Percentiles rank a stretch among this genome's conserved stretches.
Conservation (phyloP, 2,329 filamentous ascomycete species). For the Cladophialophora exuberans region DNA sequence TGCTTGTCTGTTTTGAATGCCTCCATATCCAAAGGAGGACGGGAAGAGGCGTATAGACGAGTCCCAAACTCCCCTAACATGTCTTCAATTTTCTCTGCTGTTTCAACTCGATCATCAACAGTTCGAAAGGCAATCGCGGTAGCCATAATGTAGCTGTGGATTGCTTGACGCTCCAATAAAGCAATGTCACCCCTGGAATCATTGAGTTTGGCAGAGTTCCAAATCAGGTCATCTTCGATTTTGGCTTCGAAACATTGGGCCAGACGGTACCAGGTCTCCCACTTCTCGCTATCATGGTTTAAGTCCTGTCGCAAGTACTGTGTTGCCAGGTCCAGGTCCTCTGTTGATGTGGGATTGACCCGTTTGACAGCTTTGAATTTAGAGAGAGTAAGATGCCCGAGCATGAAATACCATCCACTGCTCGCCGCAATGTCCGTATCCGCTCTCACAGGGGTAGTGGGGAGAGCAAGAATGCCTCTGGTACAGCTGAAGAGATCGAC, state of each 20-base stretch:
- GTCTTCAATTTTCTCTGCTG: conserved; percentile 61
- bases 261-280: conserved; percentile 89
- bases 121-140: conserved; percentile 63
- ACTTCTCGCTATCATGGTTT: conserved; percentile 78
- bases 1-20: conserved; percentile 66
- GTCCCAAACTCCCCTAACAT: conserved; percentile 71
- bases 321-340: conserved; percentile 80
- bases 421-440: conserved; percentile 72
- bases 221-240: conserved; percentile 82
- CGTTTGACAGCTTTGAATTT: conserved; percentile 83
- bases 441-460: conserved; percentile 69
- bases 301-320: conserved; percentile 80
- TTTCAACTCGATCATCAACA: conserved; percentile 58
- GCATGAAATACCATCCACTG: conserved; percentile 88
- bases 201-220: conserved; percentile 90
- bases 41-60: conserved; percentile 69
- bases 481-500: conserved; percentile 78
- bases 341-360: conserved; percentile 75
- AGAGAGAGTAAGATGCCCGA: conserved; percentile 84
- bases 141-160: conserved; percentile 79
- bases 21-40: conserved; percentile 69
- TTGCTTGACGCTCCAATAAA: conserved; percentile 74
- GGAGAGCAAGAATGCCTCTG: conserved; percentile 73
- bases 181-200: conserved; percentile 76
- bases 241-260: conserved; percentile 88